Evolutionary conservation across 1,139 yeast species (phyloP).

Genomic region (Saccharomyces hybrid): DNA sequence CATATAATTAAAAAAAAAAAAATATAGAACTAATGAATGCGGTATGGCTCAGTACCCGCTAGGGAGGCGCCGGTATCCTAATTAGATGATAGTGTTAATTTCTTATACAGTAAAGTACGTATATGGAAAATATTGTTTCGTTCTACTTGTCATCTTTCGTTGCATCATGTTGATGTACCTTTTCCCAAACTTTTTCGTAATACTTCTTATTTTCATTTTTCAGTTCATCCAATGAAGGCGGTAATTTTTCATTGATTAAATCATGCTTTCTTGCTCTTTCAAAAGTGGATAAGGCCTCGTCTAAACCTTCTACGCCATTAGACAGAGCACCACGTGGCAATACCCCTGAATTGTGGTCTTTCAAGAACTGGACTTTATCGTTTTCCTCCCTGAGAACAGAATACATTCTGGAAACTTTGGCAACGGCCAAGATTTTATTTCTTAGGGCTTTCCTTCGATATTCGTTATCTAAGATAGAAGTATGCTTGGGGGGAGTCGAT

Average conservation of each 20-base stretch:
- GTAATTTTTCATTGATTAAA: constrained; percentile 76
- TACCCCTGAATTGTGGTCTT: constrained; percentile 58
- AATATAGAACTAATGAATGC: neutral
- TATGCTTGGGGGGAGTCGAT: neutral
- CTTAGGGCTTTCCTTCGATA: constrained; percentile 51
- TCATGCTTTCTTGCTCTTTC: constrained; percentile 85
- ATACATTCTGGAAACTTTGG: constrained; percentile 90
- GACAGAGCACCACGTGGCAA: constrained; percentile 85
- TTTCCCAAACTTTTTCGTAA: constrained; percentile 27
- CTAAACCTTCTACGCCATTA: constrained; percentile 76
- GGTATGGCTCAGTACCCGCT: neutral
- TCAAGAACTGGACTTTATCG: constrained; percentile 77
- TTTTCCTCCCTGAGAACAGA: constrained; percentile 83
- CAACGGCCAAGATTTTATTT: constrained; percentile 90
- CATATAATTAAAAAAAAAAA: neutral
- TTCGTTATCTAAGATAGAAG: constrained; percentile 28
- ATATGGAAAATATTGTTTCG: neutral
- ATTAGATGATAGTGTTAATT: neutral
- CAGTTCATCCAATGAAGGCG: constrained; percentile 66
- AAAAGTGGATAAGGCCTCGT: constrained; percentile 61
- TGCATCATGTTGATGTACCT: constrained; percentile 2
- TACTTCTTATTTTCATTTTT: constrained; percentile 41
- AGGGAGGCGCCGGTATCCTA: neutral
- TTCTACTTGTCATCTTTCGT: neutral
- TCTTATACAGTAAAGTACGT: neutral